A percentile compares a stretch with the other conserved stretches of the same genome.
These are phyloP conservation scores for Coemansia sp. DNA, from an alignment of 192 early-diverging fungal species.

Conservation along the genomic window DNA sequence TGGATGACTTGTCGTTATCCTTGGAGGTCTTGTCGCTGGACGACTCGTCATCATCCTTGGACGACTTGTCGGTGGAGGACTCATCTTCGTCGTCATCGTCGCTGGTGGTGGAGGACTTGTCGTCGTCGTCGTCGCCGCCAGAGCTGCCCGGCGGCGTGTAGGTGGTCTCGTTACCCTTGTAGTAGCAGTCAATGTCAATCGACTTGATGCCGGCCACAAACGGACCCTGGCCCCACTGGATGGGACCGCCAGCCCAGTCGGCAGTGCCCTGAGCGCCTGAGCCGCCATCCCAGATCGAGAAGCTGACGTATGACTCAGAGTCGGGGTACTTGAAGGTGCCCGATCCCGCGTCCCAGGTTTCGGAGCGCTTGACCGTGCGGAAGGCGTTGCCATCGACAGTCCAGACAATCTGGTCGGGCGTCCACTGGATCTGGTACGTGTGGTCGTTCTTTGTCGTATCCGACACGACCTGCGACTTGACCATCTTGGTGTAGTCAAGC, in stretches of 20 bases:
- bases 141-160: slow-evolving; percentile 48
- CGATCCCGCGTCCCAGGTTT: slow-evolving; percentile 45
- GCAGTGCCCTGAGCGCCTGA: slow-evolving; percentile 52
- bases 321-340: slow-evolving; percentile 55
- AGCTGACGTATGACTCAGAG: slow-evolving; percentile 53
- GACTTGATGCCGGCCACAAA: slow-evolving; percentile 58
- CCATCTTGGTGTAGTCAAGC: slow-evolving; percentile 60
- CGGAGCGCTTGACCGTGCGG: slow-evolving; percentile 53
- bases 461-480: slow-evolving; percentile 29
- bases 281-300: slow-evolving; percentile 71
- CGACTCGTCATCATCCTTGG: background rate
- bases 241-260: slow-evolving; percentile 64
- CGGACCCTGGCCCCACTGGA: slow-evolving; percentile 56
- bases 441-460: slow-evolving; percentile 55
- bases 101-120: too few species aligned
- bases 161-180: slow-evolving; percentile 56
- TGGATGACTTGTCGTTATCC: slow-evolving; percentile 7
- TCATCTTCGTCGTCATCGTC: too few species aligned
- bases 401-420: slow-evolving; percentile 59
- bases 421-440: slow-evolving; percentile 62
- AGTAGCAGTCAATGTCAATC: slow-evolving; percentile 55
- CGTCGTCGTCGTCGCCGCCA: slow-evolving; percentile 11
- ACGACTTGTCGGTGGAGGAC: background rate
- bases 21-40: slow-evolving; percentile 4
- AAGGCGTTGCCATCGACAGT: slow-evolving; percentile 51